Evolutionary conservation across 805 yeast species (phyloP).

Genomic region (Starmerella lactis-condensi): DNA sequence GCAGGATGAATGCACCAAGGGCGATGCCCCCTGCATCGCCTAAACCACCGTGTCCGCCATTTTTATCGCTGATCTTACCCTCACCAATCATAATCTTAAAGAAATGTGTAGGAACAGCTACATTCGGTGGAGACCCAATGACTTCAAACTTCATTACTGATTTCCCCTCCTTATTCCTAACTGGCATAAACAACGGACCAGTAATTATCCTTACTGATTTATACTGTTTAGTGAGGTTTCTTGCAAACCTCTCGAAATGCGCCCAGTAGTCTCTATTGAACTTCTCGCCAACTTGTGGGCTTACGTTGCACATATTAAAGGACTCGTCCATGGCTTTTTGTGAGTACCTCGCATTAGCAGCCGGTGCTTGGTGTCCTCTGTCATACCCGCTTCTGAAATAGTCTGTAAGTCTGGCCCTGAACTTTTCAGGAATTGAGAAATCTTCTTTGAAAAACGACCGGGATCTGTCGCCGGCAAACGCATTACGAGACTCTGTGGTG

Average conservation of each 20-base stretch:
- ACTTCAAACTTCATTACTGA: slow-evolving; percentile 73
- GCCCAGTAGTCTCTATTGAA: slow-evolving; percentile 98
- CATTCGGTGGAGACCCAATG: slow-evolving; percentile 87
- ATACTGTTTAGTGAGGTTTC: slow-evolving; percentile 57
- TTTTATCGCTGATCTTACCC: slow-evolving; percentile 24
- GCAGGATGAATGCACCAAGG: slow-evolving; percentile 85
- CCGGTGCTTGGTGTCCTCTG: slow-evolving; percentile 94
- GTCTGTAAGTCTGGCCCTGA: slow-evolving; percentile 62
- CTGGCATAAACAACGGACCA: slow-evolving; percentile 84
- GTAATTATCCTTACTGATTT: slow-evolving; percentile 70
- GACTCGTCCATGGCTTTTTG: slow-evolving; percentile 93
- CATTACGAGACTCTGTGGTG: slow-evolving; percentile 40
- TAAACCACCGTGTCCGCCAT: too few species aligned
- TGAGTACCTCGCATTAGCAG: slow-evolving; percentile 84
- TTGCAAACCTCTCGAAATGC: slow-evolving; percentile 73
- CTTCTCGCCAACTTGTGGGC: slow-evolving; percentile 96
- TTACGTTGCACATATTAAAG: slow-evolving; percentile 70
- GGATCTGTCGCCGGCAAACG: slow-evolving; percentile 40
- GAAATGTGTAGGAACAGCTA: slow-evolving; percentile 96
- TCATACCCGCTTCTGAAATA: slow-evolving; percentile 92
- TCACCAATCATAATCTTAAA: slow-evolving; percentile 84
- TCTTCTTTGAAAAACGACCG: slow-evolving; percentile 77
- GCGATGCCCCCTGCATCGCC: slow-evolving; percentile 28
- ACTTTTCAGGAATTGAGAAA: slow-evolving; percentile 54
- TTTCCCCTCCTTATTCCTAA: slow-evolving; percentile 43